Evolutionary conservation across 192 early-diverging fungal species (phyloP).

Genomic region (Coemansia sp.): DNA sequence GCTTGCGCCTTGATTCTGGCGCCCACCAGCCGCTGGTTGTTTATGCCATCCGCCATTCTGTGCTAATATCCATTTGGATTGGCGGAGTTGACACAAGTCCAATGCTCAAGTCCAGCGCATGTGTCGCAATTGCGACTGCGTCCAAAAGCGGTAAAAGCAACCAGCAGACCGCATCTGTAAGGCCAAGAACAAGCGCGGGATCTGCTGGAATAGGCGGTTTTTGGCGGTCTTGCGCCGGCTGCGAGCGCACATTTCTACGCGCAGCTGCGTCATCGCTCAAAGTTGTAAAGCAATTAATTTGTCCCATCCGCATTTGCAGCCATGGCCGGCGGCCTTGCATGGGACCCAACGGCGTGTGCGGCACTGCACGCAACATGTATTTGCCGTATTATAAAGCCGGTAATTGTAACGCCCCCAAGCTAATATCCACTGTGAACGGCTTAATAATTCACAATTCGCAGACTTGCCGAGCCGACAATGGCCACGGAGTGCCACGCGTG

Average conservation of each 20-base stretch:
- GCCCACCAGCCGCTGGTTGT: not conserved
- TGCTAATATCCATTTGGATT: not conserved
- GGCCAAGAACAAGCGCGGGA: too few relatives aligned
- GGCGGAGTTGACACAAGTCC: too few relatives aligned
- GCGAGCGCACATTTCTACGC: not conserved
- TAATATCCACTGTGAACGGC: not conserved
- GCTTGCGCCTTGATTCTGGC: not conserved
- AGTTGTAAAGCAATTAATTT: not conserved
- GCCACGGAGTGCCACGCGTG: not conserved
- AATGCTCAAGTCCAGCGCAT: not conserved
- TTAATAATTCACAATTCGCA: not conserved
- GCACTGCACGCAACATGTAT: too few relatives aligned
- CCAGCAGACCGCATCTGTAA: too few relatives aligned
- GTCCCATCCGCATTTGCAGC: too few relatives aligned
- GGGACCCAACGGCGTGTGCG: too few relatives aligned
- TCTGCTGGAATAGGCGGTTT: too few relatives aligned
- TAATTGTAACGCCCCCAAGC: not conserved
- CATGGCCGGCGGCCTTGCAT: too few relatives aligned
- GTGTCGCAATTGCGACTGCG: not conserved
- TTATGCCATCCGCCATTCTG: not conserved
- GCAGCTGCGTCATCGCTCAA: not conserved
- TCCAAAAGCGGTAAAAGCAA: conserved; percentile 1
- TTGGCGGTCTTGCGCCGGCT: not conserved
- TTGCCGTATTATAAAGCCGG: not conserved
- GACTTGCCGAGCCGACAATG: not conserved